These are phyloP conservation scores for Wickerhamomyces bisporus DNA, from an alignment of 805 yeast genomes.

Conservation along the genomic window DNA sequence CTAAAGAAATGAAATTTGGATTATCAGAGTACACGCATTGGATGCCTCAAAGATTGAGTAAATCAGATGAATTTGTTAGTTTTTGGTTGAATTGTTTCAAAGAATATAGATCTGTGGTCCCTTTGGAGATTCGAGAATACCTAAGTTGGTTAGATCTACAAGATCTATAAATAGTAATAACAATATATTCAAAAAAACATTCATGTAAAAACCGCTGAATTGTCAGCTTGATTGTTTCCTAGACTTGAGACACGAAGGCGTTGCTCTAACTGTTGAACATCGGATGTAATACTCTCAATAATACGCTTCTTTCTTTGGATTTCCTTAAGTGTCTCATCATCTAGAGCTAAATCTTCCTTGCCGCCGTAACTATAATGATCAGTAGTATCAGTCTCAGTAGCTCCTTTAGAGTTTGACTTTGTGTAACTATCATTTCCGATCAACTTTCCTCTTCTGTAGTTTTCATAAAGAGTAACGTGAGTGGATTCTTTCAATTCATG, in stretches of 20 bases:
- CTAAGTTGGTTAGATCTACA: neutral
- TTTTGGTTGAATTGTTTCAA: slow-evolving; percentile 10
- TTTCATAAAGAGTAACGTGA: slow-evolving; percentile 70
- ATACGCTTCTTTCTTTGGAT: slow-evolving; percentile 14
- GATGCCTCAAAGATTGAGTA: neutral
- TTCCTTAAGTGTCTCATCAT: slow-evolving; percentile 13
- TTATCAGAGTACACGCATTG: neutral
- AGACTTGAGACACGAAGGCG: slow-evolving; percentile 9
- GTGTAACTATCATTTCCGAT: slow-evolving; percentile 23
- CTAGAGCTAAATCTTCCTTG: neutral
- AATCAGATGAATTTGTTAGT: slow-evolving; percentile 4
- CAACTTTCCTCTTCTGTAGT: slow-evolving; percentile 68
- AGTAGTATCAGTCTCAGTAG: slow-evolving; percentile 1
- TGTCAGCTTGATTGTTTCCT: neutral
- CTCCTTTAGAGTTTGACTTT: neutral
- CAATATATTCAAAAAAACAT: too few relatives aligned
- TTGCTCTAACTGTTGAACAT: slow-evolving; percentile 15
- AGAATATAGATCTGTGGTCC: slow-evolving; percentile 4
- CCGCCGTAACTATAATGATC: slow-evolving; percentile 3
- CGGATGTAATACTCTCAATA: slow-evolving; percentile 15
- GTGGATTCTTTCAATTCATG: slow-evolving; percentile 80
- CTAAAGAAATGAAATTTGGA: neutral
- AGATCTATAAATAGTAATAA: neutral
- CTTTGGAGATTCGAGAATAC: slow-evolving; percentile 1
- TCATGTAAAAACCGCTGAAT: too few relatives aligned